These are phyloP conservation scores for Elsinoe perseae DNA, from an alignment of 2,329 filamentous ascomycete species.

Conservation along the genomic window DNA sequence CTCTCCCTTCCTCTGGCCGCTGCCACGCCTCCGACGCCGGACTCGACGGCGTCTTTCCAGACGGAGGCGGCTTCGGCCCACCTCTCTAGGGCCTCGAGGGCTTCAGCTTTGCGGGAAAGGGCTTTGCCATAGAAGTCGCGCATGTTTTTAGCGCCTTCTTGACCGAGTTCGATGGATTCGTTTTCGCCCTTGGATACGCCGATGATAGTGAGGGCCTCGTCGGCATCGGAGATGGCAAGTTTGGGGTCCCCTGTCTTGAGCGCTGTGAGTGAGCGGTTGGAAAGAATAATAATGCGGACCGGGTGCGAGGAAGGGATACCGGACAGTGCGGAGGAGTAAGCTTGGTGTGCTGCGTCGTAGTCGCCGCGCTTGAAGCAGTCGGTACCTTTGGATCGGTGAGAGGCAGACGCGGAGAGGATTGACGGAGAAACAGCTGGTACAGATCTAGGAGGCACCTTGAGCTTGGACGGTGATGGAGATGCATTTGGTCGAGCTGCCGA, in stretches of 20 bases:
- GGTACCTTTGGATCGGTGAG: conserved; percentile 70
- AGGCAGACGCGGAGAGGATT: conserved; percentile 66
- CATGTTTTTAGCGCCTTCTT: conserved; percentile 67
- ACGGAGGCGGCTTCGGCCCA: conserved; percentile 75
- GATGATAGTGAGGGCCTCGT: conserved; percentile 71
- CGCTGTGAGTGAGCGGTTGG: conserved; percentile 82
- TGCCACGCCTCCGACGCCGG: conserved; percentile 74
- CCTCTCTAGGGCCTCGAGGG: conserved; percentile 88
- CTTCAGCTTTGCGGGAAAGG: conserved; percentile 88
- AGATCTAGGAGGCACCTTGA: conserved; percentile 47
- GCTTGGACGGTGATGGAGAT: conserved; percentile 35
- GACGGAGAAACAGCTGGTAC: conserved; percentile 62
- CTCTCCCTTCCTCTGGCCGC: conserved; percentile 79
- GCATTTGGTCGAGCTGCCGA: conserved; percentile 28
- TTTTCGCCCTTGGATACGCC: conserved; percentile 69
- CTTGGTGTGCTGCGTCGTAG: conserved; percentile 74
- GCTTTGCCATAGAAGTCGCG: conserved; percentile 90
- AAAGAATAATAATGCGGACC: conserved; percentile 77
- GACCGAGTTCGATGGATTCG: conserved; percentile 65
- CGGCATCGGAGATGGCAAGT: conserved; percentile 74
- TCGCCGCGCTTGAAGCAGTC: conserved; percentile 92
- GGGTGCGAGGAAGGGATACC: conserved; percentile 73
- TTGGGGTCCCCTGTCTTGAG: conserved; percentile 91
- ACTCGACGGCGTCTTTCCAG: conserved; percentile 78
- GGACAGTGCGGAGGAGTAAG: conserved; percentile 69